Evolutionary conservation across 208 protist genomes (phyloP).

Genomic region (Acanthamoeba sp.): DNA sequence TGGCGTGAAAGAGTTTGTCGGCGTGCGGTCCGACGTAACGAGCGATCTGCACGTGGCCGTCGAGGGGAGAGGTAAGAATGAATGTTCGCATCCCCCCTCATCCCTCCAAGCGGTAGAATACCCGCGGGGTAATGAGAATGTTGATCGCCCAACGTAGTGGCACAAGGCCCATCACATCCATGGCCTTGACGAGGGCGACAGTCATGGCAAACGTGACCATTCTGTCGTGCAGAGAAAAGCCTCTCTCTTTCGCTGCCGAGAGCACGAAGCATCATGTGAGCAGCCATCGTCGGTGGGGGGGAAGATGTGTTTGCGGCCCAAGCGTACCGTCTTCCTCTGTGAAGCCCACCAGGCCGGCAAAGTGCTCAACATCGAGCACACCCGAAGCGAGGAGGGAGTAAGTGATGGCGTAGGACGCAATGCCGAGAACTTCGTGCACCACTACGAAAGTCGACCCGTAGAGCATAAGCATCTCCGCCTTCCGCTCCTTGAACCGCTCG

Average conservation of each 20-base stretch:
- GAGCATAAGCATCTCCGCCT: slow-evolving; percentile 54
- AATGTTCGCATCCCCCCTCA: background rate
- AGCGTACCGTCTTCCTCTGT: slow-evolving; percentile 1
- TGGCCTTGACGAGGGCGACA: slow-evolving; percentile 27
- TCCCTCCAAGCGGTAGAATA: no score
- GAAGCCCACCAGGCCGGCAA: slow-evolving; percentile 14
- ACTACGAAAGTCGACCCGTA: slow-evolving; percentile 63
- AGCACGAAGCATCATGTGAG: no score
- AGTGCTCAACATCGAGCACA: slow-evolving; percentile 47
- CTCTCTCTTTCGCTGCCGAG: slow-evolving; percentile 35
- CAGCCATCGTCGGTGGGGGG: no score
- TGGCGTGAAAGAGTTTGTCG: slow-evolving; percentile 30
- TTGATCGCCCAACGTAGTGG: slow-evolving; percentile 66
- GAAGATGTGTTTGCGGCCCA: background rate
- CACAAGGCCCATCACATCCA: slow-evolving; percentile 74
- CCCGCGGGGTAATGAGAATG: slow-evolving; percentile 53
- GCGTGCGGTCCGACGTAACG: slow-evolving; percentile 46
- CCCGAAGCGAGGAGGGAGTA: slow-evolving; percentile 57
- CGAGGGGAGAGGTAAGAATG: no score
- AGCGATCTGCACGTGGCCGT: slow-evolving; percentile 22
- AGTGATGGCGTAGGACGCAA: slow-evolving; percentile 64
- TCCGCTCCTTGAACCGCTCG: slow-evolving; percentile 54
- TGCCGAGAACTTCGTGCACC: slow-evolving; percentile 66
- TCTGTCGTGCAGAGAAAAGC: slow-evolving; percentile 46
- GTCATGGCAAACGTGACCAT: slow-evolving; percentile 74